A percentile compares a stretch with the other conserved stretches of the same genome.
Evolutionary conservation across 2,329 filamentous ascomycete genomes (phyloP).

Genomic region (Botrytis galanthina): DNA sequence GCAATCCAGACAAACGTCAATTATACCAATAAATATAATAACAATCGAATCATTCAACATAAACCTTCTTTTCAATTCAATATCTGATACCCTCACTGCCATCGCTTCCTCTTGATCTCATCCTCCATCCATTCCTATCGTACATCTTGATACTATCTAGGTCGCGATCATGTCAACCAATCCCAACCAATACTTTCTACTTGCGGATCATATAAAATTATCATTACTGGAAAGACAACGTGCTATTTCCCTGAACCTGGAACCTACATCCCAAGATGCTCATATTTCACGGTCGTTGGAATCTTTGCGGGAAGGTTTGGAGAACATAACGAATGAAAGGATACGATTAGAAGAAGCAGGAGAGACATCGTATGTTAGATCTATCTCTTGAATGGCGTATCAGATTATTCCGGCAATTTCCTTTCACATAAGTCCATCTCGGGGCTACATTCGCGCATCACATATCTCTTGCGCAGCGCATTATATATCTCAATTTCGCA

Average conservation of each 20-base stretch:
- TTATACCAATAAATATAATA: neutral
- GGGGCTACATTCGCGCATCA: neutral
- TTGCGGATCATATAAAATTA: conserved; percentile 95
- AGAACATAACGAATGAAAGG: conserved; percentile 63
- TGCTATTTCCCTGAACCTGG: conserved; percentile 75
- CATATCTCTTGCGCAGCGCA: neutral
- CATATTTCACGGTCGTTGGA: conserved; percentile 87
- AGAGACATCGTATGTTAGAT: conserved; percentile 56
- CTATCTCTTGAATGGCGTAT: neutral
- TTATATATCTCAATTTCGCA: neutral
- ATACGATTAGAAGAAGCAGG: conserved; percentile 61
- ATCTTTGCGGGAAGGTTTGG: conserved; percentile 78
- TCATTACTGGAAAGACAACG: conserved; percentile 90
- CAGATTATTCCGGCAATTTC: neutral
- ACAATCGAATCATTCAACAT: neutral
- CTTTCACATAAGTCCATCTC: neutral
- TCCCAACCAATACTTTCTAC: conserved; percentile 78
- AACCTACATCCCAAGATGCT: conserved; percentile 71
- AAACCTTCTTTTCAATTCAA: neutral
- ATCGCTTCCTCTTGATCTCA: neutral
- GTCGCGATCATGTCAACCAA: conserved; percentile 48
- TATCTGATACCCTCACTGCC: neutral
- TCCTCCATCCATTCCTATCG: neutral
- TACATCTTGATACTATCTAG: neutral
- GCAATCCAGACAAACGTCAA: neutral